phyloP scores from a whole-genome alignment of 1,139 yeast species.

The Magnusiomyces ingens region DNA sequence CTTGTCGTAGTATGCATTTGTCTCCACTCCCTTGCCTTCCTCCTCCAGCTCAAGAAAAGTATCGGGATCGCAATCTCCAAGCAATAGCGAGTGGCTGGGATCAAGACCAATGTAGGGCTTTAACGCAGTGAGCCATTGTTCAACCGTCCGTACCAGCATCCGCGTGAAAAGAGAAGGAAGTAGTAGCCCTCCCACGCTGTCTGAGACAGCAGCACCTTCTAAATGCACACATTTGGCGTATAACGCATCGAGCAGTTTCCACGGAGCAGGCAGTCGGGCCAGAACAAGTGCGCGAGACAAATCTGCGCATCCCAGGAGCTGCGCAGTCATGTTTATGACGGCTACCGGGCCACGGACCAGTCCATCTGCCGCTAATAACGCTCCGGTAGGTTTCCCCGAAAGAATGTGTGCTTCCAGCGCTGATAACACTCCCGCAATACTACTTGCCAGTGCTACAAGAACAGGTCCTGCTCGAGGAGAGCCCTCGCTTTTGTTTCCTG shows the following conservation, averaged over 20 bases:
- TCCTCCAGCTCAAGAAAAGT: background rate
- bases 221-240: constrained; percentile 21
- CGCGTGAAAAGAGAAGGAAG: constrained; percentile 19
- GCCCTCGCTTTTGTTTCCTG: background rate
- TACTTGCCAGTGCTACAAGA: constrained; percentile 27
- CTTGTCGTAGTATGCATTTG: background rate
- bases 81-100: background rate
- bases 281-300: constrained; percentile 21
- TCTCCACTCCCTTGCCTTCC: background rate
- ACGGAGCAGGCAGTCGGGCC: constrained; percentile 24
- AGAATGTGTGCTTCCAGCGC: constrained; percentile 16
- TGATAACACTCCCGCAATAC: constrained; percentile 18
- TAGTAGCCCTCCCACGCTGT: background rate
- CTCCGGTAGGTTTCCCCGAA: background rate
- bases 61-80: background rate
- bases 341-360: constrained; percentile 18
- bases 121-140: constrained; percentile 24
- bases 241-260: constrained; percentile 24
- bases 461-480: constrained; percentile 19
- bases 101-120: constrained; percentile 23
- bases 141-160: constrained; percentile 20
- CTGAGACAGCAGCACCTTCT: background rate
- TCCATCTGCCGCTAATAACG: constrained; percentile 18
- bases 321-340: constrained; percentile 23
- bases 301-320: constrained; percentile 30